Evolutionary conservation across 768 basidiomycete species (phyloP), one percentile per base, ranked within the genome.

Genomic region (Russula abietina): DNA sequence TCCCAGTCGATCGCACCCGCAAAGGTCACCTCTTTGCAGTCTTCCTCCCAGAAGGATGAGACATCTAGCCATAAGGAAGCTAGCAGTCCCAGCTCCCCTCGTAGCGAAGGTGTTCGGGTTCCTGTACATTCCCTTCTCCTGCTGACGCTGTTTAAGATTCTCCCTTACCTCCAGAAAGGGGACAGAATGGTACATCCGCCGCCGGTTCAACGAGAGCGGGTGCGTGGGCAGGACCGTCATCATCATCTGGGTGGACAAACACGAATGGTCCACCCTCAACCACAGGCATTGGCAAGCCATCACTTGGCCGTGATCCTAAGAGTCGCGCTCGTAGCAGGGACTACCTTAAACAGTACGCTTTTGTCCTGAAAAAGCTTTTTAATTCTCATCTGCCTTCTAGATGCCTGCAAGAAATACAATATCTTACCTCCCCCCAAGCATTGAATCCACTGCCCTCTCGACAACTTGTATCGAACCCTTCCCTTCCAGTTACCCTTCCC

Each of bases 371-470:
- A 75, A 92, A 96, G 85, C 91, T 68, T 71, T 87, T 81, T 11
- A 16, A 24, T 62, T 50, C 55, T 74, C 64, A 48, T 48, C 65
- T 61, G 33, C n/a, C 36, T 41, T 59, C 7, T 66, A 94, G 91
- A 75, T 98, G 97, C 75, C 80, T 99, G 28, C 97, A 98, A 77
- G 97, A 99, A 80, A 91, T 99, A 68, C 91, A 92, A 14, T 99
- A 99, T 75, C 79, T 99, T 58, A 99, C 97, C 1, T 98, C 96
- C 0, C 88, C 93, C 1, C 91, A 97, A 73, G 95, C 97, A 7
- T 88, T 98, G 83, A 99, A 99, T 73, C 97, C 97, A 49, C 80
- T 98, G 55, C 93, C 93, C 3, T 90, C 93, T 64, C 84, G 92
- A 69, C 89, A 91, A 2, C 79, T 93, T 60, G 74, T 87, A 61